Conservation (phyloP, 805 yeast species). For the Saccharomycopsis fibuligera region DNA sequence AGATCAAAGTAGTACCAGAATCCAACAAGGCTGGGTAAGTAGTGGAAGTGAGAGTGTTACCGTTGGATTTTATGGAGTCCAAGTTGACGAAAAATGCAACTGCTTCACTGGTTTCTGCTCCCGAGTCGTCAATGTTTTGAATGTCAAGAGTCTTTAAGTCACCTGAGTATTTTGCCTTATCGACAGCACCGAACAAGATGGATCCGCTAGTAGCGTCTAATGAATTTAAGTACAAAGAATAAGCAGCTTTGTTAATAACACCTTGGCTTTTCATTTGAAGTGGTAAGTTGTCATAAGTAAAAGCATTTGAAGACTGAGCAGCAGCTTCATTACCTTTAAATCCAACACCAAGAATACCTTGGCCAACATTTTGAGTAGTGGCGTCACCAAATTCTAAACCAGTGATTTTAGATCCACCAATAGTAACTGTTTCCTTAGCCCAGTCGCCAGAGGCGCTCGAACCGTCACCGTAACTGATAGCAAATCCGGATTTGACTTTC, state of each 20-base stretch:
- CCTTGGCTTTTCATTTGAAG: slow-evolving; percentile 34
- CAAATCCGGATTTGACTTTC: slow-evolving; percentile 25
- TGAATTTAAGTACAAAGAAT: slow-evolving; percentile 41
- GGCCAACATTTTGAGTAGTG: slow-evolving; percentile 16
- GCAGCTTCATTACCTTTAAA: slow-evolving; percentile 26
- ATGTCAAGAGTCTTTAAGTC: slow-evolving; percentile 29
- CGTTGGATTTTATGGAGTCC: slow-evolving; percentile 24
- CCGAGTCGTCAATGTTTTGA: slow-evolving; percentile 16
- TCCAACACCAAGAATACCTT: slow-evolving; percentile 17
- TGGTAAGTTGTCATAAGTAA: slow-evolving; percentile 27
- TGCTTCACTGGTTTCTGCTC: slow-evolving; percentile 10
- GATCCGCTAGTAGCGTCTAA: slow-evolving; percentile 26
- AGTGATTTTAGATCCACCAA: slow-evolving; percentile 11
- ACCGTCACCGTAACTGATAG: slow-evolving; percentile 42
- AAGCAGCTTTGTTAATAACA: slow-evolving; percentile 34
- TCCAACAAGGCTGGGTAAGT: slow-evolving; percentile 37
- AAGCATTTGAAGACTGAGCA: slow-evolving; percentile 20
- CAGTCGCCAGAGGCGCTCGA: slow-evolving; percentile 48
- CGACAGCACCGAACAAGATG: slow-evolving; percentile 52
- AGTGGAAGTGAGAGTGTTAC: slow-evolving; percentile 20
- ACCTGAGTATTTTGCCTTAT: slow-evolving; percentile 43
- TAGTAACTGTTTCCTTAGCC: slow-evolving; percentile 23
- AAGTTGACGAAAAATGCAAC: slow-evolving; percentile 19
- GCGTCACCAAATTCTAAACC: slow-evolving; percentile 16
- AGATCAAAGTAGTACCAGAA: slow-evolving; percentile 39